Evolutionary conservation across 2,329 filamentous ascomycete species (phyloP).

Genomic region (Harringtonia lauricola): DNA sequence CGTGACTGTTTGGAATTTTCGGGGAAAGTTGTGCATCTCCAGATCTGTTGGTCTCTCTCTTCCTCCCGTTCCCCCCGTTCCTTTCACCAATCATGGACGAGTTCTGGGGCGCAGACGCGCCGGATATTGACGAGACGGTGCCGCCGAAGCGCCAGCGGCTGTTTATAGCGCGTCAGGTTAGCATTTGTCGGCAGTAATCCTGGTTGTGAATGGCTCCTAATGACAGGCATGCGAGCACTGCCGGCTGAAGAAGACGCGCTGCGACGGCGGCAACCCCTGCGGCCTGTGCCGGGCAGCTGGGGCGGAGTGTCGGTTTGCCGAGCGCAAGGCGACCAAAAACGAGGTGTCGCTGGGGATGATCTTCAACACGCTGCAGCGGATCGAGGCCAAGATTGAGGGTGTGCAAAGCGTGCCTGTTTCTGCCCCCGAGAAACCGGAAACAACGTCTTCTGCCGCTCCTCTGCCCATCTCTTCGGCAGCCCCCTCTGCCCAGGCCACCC

Average conservation of each 20-base stretch:
- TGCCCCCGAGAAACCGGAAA: too few relatives aligned
- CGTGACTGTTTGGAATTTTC: too few relatives aligned
- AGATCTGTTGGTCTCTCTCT: not conserved
- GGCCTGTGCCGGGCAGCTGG: constrained; percentile 37
- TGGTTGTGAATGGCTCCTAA: not conserved
- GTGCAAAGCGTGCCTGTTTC: too few relatives aligned
- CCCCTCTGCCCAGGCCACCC: constrained; percentile 24
- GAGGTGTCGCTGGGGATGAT: constrained; percentile 42
- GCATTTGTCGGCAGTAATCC: not conserved
- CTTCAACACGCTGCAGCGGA: constrained; percentile 39
- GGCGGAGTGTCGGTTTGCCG: constrained; percentile 38
- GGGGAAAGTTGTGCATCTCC: constrained; percentile 2
- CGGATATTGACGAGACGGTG: constrained; percentile 6
- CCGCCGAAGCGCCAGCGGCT: constrained; percentile 11
- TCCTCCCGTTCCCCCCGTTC: not conserved
- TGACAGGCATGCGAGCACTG: constrained; percentile 39
- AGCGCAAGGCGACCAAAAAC: constrained; percentile 41
- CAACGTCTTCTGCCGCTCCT: too few relatives aligned
- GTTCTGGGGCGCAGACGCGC: constrained; percentile 9
- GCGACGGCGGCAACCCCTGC: constrained; percentile 42
- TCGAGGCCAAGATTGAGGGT: constrained; percentile 40
- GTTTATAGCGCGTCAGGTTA: constrained; percentile 13
- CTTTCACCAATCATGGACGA: constrained; percentile 5
- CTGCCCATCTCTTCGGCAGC: too few relatives aligned
- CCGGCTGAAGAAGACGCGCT: constrained; percentile 40